Conservation (phyloP, 179 eudicot species). For the Corrigiola litoralis region DNA sequence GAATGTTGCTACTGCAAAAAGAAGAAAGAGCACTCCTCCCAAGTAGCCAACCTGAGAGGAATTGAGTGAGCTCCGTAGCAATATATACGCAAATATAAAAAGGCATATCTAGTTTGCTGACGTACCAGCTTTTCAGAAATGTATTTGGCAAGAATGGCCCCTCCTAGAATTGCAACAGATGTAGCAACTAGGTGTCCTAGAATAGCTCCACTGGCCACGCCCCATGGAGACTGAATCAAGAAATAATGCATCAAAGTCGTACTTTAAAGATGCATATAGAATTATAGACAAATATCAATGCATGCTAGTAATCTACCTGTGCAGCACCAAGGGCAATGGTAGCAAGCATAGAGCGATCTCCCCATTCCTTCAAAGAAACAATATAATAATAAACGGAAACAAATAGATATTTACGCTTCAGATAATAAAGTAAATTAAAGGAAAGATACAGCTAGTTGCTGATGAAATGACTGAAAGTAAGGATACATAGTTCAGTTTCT, state of each 20-base stretch:
- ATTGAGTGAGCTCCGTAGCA: constrained; percentile 2
- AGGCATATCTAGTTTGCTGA: neutral
- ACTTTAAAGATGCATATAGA: neutral
- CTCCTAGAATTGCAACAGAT: constrained; percentile 71
- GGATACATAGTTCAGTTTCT: neutral
- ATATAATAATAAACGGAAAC: too few relatives aligned
- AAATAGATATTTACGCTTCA: constrained; percentile 3
- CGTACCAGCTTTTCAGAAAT: constrained; percentile 89
- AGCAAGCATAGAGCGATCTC: constrained; percentile 98
- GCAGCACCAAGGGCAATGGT: constrained; percentile 98
- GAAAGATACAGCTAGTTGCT: neutral
- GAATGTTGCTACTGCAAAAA: constrained; percentile 82
- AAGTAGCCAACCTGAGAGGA: constrained; percentile 67
- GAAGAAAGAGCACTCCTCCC: constrained; percentile 68
- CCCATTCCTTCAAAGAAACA: constrained; percentile 89
- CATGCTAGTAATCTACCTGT: constrained; percentile 50
- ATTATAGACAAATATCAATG: neutral
- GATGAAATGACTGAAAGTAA: neutral
- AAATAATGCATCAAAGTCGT: neutral
- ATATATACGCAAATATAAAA: neutral
- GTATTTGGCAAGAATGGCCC: constrained; percentile 83
- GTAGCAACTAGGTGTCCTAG: constrained; percentile 84
- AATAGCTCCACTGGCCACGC: constrained; percentile 95
- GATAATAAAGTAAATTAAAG: neutral
- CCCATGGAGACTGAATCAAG: constrained; percentile 75